Base-by-base conservation (phyloP, 306 rosid species). In the Begonia loranthoides region DNA sequence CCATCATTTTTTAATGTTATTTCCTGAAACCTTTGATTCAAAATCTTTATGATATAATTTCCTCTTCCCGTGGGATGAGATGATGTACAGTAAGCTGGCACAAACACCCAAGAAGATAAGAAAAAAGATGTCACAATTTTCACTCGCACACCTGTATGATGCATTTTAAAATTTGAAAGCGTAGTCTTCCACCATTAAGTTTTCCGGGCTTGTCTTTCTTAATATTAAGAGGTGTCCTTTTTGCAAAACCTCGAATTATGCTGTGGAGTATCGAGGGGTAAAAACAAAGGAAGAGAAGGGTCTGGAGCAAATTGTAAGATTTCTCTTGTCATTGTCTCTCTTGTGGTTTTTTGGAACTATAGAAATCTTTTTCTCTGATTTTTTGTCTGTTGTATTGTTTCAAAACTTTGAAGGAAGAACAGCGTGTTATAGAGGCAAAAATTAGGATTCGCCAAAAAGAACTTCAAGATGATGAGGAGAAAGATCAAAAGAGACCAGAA, bases 391-490 rank as follows among this genome's bases (percentile, higher is more conserved):
- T 51, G 38, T 61, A 6, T 69, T 10, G 47, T 49, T 9, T 21
- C 9, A 15, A 21, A 71, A 57, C 24, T 65, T 50, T 55, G 67
- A 63, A 86, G 96, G 99, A 92, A 66, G 99, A 92, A 73, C 99
- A 92, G 51, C 92, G 99, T 43, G 99, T 92, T 61, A 92, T 92
- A 54, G 99, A 92, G 75, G 99, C 99, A 28, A 86, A 86, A 77
- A 86, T 92, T 65, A 92, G 96, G 77, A 92, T 86, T 59, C 87
- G 90, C 39, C 86, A 74, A 68, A 81, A 86, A 60, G 94, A 92
- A 71, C 73, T 92, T 60, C 84, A 62, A 67, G 96, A 83, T 65
- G 99, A 92, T 59, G 94, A 86, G 63, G 94, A 82, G 53, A 86
- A 88, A 80, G 69, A 80, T 81, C 92, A 74, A 56, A 80, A 78